phyloP scores from a whole-genome alignment of 2,329 filamentous ascomycete genomes.

The Sporothrix brasiliensis region DNA sequence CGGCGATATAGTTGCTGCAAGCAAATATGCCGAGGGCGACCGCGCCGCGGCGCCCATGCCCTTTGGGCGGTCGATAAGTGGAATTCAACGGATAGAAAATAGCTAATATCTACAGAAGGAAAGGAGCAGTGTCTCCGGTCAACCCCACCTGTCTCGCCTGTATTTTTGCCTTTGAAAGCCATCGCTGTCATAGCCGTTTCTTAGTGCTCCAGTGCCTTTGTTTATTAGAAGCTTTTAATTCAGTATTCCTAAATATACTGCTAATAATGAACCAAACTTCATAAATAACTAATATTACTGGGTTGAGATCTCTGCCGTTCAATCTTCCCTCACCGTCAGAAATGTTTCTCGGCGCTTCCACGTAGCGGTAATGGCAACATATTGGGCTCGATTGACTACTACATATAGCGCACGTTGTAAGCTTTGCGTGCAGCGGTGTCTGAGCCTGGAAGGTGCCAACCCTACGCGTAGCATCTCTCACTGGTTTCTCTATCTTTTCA shows the following conservation, averaged over 20 bases:
- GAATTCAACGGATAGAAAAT: not conserved
- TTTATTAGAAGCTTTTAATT: too few relatives aligned
- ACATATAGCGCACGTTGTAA: not conserved
- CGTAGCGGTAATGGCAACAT: too few relatives aligned
- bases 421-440: too few relatives aligned
- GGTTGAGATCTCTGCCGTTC: not conserved
- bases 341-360: too few relatives aligned
- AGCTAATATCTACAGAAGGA: not conserved
- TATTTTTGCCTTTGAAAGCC: conserved; percentile 10
- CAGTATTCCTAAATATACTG: too few relatives aligned
- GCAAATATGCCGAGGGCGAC: conserved; percentile 21
- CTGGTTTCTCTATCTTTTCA: not conserved
- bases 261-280: too few relatives aligned
- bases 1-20: not conserved
- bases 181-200: not conserved
- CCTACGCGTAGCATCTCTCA: too few relatives aligned
- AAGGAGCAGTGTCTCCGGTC: conserved; percentile 26
- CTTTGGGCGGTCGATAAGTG: too few relatives aligned
- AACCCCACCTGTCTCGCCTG: not conserved
- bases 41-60: too few relatives aligned
- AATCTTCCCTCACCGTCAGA: too few relatives aligned
- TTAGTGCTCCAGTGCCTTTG: not conserved
- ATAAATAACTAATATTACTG: too few relatives aligned
- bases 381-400: conserved; percentile 2
- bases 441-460: too few relatives aligned